Percentiles rank a stretch among this genome's conserved stretches.
These are phyloP conservation scores for Ormosia semicastrata DNA, from an alignment of 306 rosid species.

Conservation along the genomic window DNA sequence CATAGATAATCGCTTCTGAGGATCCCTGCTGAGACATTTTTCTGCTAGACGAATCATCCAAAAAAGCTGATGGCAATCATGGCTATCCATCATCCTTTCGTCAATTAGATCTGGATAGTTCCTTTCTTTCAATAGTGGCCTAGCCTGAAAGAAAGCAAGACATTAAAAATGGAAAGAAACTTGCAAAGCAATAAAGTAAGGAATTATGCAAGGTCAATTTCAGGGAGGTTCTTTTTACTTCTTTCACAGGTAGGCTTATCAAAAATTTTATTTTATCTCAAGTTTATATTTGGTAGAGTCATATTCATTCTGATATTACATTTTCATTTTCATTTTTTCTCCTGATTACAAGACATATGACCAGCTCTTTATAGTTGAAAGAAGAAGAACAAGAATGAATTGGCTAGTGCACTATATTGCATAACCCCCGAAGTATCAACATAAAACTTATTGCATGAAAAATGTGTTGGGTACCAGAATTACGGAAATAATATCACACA, in stretches of 20 bases:
- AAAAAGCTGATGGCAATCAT: conserved; percentile 57
- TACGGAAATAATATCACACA: too few relatives aligned
- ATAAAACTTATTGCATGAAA: not conserved
- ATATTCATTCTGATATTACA: not conserved
- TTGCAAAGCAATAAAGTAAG: not conserved
- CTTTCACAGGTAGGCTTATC: not conserved
- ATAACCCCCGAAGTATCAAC: not conserved
- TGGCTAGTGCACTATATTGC: not conserved
- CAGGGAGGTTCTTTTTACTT: not conserved
- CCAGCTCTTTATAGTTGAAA: not conserved
- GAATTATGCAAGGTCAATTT: not conserved
- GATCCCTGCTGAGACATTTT: conserved; percentile 52
- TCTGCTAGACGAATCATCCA: conserved; percentile 54
- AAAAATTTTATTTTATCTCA: not conserved
- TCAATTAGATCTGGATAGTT: conserved; percentile 54
- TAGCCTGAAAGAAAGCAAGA: conserved; percentile 45
- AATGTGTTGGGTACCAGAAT: too few relatives aligned
- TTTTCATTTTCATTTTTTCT: not conserved
- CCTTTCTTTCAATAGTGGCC: conserved; percentile 58
- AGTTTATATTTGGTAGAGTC: not conserved
- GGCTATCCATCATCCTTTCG: conserved; percentile 41
- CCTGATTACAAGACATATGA: not conserved
- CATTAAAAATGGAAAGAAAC: not conserved
- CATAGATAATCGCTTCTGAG: conserved; percentile 50
- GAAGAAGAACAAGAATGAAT: not conserved